Evolutionary conservation across 1,284 basidiomycete species (phyloP).

Genomic region (Fomitopsis palustris): DNA sequence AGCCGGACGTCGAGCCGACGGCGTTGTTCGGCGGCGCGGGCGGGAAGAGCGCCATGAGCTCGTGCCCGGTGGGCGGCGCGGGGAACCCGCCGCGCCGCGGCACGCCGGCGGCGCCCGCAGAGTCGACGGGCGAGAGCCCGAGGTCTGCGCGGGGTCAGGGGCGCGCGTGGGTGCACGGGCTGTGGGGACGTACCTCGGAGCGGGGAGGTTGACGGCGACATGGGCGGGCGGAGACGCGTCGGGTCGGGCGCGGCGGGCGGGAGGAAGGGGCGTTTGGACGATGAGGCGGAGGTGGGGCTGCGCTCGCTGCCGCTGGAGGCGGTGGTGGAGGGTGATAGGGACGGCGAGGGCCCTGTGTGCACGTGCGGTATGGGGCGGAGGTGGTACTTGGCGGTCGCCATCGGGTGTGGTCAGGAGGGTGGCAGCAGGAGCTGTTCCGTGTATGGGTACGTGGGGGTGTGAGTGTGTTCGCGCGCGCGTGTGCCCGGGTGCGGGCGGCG

Average conservation of each 20-base stretch:
- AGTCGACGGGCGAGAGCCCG: slow-evolving; percentile 46
- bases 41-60: slow-evolving; percentile 78
- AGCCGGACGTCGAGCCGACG: slow-evolving; percentile 61
- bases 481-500: slow-evolving; percentile 7
- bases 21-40: slow-evolving; percentile 56
- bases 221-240: slow-evolving; percentile 16
- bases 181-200: slow-evolving; percentile 42
- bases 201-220: slow-evolving; percentile 30
- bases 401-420: slow-evolving; percentile 5
- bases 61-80: slow-evolving; percentile 71
- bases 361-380: slow-evolving; percentile 21
- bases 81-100: slow-evolving; percentile 44
- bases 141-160: slow-evolving; percentile 39
- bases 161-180: slow-evolving; percentile 7
- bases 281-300: slow-evolving; percentile 16
- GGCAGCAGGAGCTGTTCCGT: slow-evolving; percentile 13
- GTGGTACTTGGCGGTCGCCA: slow-evolving; percentile 19
- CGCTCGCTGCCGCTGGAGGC: slow-evolving; percentile 26
- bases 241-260: slow-evolving; percentile 10
- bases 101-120: slow-evolving; percentile 36
- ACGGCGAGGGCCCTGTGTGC: slow-evolving; percentile 12
- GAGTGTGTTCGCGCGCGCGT: not conserved
- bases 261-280: slow-evolving; percentile 8
- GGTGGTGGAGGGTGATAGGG: slow-evolving; percentile 22
- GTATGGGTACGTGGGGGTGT: slow-evolving; percentile 9